Evolutionary conservation across 116 monocot genomes (phyloP).

Genomic region (Dioscorea cayenensis): DNA sequence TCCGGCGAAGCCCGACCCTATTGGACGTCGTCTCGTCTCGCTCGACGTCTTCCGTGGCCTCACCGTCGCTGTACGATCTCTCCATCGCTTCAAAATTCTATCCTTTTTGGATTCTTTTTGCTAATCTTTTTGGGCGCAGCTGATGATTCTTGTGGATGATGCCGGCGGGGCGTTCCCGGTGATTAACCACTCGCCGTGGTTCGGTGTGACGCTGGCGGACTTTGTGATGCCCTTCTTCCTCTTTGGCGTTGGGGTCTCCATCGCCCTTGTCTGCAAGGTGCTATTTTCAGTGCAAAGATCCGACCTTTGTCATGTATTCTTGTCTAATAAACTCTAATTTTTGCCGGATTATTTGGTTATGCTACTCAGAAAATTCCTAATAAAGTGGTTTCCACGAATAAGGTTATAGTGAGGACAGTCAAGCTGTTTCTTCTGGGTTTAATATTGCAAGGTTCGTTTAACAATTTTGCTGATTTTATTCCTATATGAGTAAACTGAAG

Average conservation of each 20-base stretch:
- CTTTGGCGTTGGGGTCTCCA: constrained; percentile 76
- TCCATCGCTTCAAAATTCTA: neutral
- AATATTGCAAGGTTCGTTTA: constrained; percentile 47
- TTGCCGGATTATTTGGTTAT: neutral
- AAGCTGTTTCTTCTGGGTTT: constrained; percentile 66
- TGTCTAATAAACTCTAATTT: neutral
- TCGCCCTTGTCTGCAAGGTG: constrained; percentile 89
- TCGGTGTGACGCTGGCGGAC: constrained; percentile 83
- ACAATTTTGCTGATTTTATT: neutral
- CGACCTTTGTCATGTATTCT: neutral
- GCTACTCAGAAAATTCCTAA: constrained; percentile 43
- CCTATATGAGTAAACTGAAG: neutral
- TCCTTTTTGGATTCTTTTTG: neutral
- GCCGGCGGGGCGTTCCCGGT: constrained; percentile 81
- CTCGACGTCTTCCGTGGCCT: constrained; percentile 98
- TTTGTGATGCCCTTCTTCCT: constrained; percentile 98
- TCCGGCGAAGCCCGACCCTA: constrained; percentile 6
- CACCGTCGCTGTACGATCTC: constrained; percentile 59
- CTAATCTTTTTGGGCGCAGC: constrained; percentile 23
- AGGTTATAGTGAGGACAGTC: constrained; percentile 51
- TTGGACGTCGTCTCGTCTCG: constrained; percentile 64
- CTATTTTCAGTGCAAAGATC: neutral
- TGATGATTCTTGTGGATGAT: constrained; percentile 94
- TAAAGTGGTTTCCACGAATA: constrained; percentile 39
- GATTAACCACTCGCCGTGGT: constrained; percentile 93